Evolutionary conservation across 345 rosid genomes (phyloP).

Genomic region (Citrus cavaleriei): DNA sequence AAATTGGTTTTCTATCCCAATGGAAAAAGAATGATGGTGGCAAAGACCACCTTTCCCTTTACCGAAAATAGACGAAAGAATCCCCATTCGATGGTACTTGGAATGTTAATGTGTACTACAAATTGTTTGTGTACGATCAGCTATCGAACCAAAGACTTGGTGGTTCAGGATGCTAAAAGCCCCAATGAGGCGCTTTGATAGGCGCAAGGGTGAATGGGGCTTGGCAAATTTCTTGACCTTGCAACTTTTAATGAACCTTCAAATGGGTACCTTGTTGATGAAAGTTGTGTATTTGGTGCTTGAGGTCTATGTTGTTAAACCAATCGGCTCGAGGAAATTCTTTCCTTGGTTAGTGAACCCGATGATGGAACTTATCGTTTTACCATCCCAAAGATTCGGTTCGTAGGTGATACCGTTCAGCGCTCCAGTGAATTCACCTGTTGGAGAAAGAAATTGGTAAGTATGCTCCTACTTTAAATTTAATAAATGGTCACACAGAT

Average conservation of each 20-base stretch:
- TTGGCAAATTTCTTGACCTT: too few relatives aligned
- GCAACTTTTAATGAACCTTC: too few relatives aligned
- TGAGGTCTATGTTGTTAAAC: constrained; percentile 1
- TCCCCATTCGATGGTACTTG: too few relatives aligned
- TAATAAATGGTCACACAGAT: too few relatives aligned
- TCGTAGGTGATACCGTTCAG: not conserved
- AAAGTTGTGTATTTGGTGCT: not conserved
- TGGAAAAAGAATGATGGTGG: constrained; percentile 9
- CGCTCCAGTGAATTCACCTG: not conserved
- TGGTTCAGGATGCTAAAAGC: too few relatives aligned
- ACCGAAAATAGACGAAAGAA: too few relatives aligned
- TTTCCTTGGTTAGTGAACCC: not conserved
- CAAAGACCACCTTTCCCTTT: not conserved
- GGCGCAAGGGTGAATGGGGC: too few relatives aligned
- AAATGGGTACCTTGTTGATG: too few relatives aligned
- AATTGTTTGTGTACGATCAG: not conserved
- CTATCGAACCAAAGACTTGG: too few relatives aligned
- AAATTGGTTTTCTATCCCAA: constrained; percentile 1
- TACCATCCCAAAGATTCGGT: not conserved
- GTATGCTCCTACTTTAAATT: too few relatives aligned
- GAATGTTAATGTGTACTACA: too few relatives aligned
- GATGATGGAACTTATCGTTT: not conserved
- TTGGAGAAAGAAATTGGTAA: not conserved
- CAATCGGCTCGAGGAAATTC: not conserved
- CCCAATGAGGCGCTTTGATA: too few relatives aligned